phyloP scores from a whole-genome alignment of 345 rosid species.

The Hibiscus syriacus region DNA sequence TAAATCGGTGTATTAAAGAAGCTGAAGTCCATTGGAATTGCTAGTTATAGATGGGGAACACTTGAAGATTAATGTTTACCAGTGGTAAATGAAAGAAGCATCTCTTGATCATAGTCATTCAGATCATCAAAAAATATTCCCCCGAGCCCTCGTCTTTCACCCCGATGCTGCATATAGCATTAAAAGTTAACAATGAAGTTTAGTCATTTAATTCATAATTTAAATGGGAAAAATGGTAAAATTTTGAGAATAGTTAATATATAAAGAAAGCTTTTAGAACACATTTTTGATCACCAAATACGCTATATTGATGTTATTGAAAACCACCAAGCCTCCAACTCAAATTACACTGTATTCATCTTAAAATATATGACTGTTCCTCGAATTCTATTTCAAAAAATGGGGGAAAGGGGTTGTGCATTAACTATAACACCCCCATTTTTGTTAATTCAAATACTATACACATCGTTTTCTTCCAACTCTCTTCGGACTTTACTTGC shows the following conservation, averaged over 20 bases:
- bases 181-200: neutral
- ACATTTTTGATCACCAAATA: neutral
- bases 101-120: conserved; percentile 83
- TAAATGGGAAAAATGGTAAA: neutral
- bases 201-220: neutral
- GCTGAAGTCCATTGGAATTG: neutral
- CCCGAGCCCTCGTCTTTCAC: conserved; percentile 94
- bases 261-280: neutral
- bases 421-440: neutral
- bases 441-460: neutral
- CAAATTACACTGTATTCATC: neutral
- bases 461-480: neutral
- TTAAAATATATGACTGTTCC: neutral
- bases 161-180: conserved; percentile 64
- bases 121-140: conserved; percentile 97
- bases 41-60: neutral
- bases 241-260: neutral
- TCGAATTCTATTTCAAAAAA: neutral
- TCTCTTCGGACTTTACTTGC: too few species aligned
- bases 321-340: neutral
- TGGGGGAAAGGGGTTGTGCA: neutral
- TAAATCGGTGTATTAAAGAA: neutral
- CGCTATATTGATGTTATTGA: neutral
- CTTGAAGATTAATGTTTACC: conserved; percentile 34
- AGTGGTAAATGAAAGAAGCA: conserved; percentile 89